Evolutionary conservation across 2,329 filamentous ascomycete genomes (phyloP), one percentile per base, ranked within the genome.

Genomic region (Sporothrix inflata): DNA sequence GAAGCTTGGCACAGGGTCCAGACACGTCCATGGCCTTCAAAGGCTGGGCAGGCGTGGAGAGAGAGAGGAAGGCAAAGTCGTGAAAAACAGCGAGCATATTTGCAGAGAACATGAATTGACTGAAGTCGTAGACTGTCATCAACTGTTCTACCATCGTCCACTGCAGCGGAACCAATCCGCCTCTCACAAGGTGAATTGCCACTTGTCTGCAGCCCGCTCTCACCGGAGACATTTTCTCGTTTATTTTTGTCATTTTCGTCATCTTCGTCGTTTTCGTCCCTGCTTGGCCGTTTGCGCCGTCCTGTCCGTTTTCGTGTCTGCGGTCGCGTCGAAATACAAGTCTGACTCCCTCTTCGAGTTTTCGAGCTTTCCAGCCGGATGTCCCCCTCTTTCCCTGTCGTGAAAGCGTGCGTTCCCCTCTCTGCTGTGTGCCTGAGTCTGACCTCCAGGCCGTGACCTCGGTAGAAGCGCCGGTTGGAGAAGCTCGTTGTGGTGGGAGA

Each of bases 391-490:
- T 66, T 66, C 40, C 9, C 5, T 24, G 4, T 45, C 12, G 42
- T 47, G 42, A 47, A 47, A 47, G 14, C n/a, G 57, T n/a, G 6
- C 24, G n/a, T 40, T 16, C 60, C 40, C 38, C 38, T 65, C 38
- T 42, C 38, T 11, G 24, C 19, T 16, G 6, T 30, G 60, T 65
- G 19, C 38, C 12, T 65, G 60, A 9, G 19, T 34, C 63, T 67
- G 63, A 34, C 45, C 45, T 21, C 21, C 19, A 6, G 27, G 65
- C 49, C 27, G 66, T 55, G 66, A 57, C 66, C 66, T 69, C 66
- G 66, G 66, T 55, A 57, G 65, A 55, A 69, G 47, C 49, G 34
- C 66, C 66, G 66, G 66, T 69, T 69, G 66, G 66, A 68, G 65
- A 68, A 55, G 65, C 30, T 40, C 21, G 11, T 11, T n/a, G 24